phyloP scores from a whole-genome alignment of 108 stramenopile species.

The Cyclotella kingstonii region DNA sequence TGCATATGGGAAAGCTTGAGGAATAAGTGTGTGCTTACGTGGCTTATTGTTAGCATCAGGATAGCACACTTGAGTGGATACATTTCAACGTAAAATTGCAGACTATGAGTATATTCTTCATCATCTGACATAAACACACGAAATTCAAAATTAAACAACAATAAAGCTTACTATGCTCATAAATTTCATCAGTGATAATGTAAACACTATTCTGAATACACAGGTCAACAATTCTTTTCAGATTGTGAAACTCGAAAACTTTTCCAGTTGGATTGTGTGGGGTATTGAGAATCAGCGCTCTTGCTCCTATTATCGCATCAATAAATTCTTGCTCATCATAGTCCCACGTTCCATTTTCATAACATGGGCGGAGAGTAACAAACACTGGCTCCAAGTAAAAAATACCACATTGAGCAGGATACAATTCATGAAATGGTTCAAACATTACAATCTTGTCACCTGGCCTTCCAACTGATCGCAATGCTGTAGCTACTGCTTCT shows the following conservation, averaged over 20 bases:
- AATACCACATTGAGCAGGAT: conserved; percentile 63
- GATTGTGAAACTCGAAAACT: conserved; percentile 72
- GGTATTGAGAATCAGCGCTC: conserved; percentile 82
- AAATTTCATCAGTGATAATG: conserved; percentile 78
- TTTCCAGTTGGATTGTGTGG: conserved; percentile 97
- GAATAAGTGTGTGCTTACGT: conserved; percentile 28
- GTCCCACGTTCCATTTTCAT: conserved; percentile 41
- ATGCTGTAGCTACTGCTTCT: conserved; percentile 63
- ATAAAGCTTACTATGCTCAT: conserved; percentile 48
- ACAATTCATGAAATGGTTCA: conserved; percentile 77
- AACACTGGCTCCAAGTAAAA: conserved; percentile 61
- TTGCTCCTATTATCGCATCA: conserved; percentile 50
- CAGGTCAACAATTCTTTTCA: conserved; percentile 60
- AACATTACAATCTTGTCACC: conserved; percentile 71
- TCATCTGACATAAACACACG: too few relatives aligned
- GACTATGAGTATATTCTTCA: too few relatives aligned
- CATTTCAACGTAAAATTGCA: too few relatives aligned
- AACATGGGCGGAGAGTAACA: conserved; percentile 46
- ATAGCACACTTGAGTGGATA: conserved; percentile 51
- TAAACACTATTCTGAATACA: conserved; percentile 59
- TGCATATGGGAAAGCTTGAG: conserved; percentile 54
- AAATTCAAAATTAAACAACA: neutral
- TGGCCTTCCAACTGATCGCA: conserved; percentile 61
- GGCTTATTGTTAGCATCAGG: conserved; percentile 17
- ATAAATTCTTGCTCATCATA: conserved; percentile 55